These are phyloP conservation scores for Botrytis porri DNA, from an alignment of 2,329 filamentous ascomycete species.

Conservation along the genomic window DNA sequence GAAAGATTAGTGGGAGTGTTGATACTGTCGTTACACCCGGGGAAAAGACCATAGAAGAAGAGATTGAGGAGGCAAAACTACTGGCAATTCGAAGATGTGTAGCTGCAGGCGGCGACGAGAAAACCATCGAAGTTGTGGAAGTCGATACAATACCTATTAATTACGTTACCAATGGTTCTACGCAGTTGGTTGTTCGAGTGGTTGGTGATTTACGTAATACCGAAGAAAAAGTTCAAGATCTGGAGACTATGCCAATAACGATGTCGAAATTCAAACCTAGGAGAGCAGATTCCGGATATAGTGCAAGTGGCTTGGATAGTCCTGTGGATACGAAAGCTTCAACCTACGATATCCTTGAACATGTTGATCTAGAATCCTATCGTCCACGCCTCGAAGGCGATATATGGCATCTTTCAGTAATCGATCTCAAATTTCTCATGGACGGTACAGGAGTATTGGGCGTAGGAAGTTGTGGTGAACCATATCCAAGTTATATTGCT, in stretches of 20 bases:
- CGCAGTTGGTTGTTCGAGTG: slow-evolving; percentile 33
- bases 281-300: slow-evolving; percentile 11
- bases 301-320: slow-evolving; percentile 7
- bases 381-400: slow-evolving; percentile 50
- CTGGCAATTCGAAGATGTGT: slow-evolving; percentile 32
- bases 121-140: slow-evolving; percentile 35
- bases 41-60: slow-evolving; percentile 28
- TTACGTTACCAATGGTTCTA: slow-evolving; percentile 36
- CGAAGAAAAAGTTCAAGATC: slow-evolving; percentile 23
- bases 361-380: slow-evolving; percentile 32
- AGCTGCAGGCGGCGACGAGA: slow-evolving; percentile 32
- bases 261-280: not conserved
- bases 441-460: slow-evolving; percentile 60
- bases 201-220: slow-evolving; percentile 33
- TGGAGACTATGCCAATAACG: not conserved
- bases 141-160: slow-evolving; percentile 35
- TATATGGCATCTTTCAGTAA: slow-evolving; percentile 56
- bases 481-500: slow-evolving; percentile 47
- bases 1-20: slow-evolving; percentile 34
- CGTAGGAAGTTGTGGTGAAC: slow-evolving; percentile 55
- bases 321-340: slow-evolving; percentile 27
- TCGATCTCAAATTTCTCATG: slow-evolving; percentile 55
- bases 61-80: slow-evolving; percentile 31
- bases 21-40: slow-evolving; percentile 34
- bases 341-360: slow-evolving; percentile 30